Percentiles rank a stretch among this genome's conserved stretches.
Conservation (phyloP, 306 rosid species). For the Senna tora region DNA sequence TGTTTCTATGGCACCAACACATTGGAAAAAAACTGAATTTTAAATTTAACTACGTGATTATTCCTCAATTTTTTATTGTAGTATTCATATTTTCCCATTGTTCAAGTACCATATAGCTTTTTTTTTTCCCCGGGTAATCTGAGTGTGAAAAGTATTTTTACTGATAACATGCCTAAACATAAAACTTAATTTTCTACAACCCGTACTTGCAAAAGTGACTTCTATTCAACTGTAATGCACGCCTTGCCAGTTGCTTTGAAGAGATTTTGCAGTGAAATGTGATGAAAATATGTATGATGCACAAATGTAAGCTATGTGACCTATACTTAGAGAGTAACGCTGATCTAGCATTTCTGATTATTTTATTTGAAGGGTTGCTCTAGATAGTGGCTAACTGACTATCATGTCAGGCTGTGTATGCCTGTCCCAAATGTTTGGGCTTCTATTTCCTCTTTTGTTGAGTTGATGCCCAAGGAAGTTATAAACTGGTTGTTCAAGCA, state of each 20-base stretch:
- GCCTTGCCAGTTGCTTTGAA: not conserved
- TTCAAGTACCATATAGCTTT: not conserved
- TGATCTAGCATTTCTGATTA: too few species aligned
- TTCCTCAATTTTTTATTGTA: not conserved
- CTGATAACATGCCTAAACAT: not conserved
- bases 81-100: not conserved
- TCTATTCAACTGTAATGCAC: not conserved
- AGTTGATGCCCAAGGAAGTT: too few species aligned
- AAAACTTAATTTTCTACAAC: not conserved
- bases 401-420: too few species aligned
- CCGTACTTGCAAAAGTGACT: not conserved
- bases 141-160: not conserved
- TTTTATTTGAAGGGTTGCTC: too few species aligned
- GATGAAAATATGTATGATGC: too few species aligned
- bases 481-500: too few species aligned
- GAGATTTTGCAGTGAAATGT: not conserved
- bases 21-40: not conserved
- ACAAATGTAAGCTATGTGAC: too few species aligned
- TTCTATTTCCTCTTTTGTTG: too few species aligned
- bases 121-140: not conserved
- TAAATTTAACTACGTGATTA: not conserved
- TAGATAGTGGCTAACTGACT: too few species aligned
- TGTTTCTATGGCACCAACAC: not conserved
- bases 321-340: too few species aligned
- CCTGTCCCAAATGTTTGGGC: too few species aligned